Conservation (phyloP, 2,329 filamentous ascomycete genomes). For the Fusarium palustre region DNA sequence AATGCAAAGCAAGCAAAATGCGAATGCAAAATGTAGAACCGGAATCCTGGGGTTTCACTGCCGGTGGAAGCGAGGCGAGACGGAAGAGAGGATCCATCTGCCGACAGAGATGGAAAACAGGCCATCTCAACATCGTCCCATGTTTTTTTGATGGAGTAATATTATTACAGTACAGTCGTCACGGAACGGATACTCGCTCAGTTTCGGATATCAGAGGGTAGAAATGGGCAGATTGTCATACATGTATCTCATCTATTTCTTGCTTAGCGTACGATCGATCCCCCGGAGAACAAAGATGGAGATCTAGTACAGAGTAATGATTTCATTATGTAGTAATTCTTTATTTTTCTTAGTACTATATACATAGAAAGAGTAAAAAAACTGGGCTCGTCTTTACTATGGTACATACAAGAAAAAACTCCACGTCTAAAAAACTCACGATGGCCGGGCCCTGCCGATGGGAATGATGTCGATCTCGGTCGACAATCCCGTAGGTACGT, state of each 20-base stretch:
- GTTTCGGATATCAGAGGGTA: conserved; percentile 32
- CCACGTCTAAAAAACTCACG: conserved; percentile 6
- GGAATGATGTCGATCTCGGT: conserved; percentile 44
- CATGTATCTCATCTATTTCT: conserved; percentile 1
- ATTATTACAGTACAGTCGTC: neutral
- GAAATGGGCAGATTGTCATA: conserved; percentile 12
- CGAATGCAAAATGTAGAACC: neutral
- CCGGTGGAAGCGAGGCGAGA: conserved; percentile 31
- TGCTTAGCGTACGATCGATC: conserved; percentile 21
- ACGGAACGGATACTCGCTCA: conserved; percentile 5
- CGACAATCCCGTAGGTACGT: conserved; percentile 29
- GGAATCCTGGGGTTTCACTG: conserved; percentile 38
- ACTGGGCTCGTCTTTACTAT: neutral
- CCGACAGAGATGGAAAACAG: neutral
- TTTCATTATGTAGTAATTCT: neutral
- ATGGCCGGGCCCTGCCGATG: conserved; percentile 44
- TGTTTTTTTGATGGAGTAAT: neutral
- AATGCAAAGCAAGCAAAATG: conserved; percentile 1
- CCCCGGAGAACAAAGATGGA: conserved; percentile 21
- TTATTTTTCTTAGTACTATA: neutral
- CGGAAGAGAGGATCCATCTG: conserved; percentile 6
- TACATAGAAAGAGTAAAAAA: neutral
- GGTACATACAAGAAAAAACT: too few relatives aligned
- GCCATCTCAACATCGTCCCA: conserved; percentile 2
- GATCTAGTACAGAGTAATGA: conserved; percentile 10